Conservation (phyloP, 805 yeast species). For the Vanderwaltozyma verrucispora region DNA sequence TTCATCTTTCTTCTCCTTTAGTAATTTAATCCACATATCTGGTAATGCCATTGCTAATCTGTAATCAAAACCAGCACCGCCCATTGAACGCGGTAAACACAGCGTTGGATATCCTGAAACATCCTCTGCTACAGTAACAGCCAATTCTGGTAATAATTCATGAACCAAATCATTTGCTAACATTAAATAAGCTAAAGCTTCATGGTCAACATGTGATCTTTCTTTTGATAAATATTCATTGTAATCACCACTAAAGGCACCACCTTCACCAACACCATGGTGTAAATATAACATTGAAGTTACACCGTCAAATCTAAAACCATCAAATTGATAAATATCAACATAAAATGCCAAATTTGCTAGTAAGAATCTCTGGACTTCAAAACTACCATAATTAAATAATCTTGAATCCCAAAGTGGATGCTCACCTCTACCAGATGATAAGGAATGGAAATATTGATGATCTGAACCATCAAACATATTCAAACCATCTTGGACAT, state of each 20-base stretch:
- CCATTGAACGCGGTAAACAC: conserved; percentile 59
- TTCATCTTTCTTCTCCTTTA: conserved; percentile 77
- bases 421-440: conserved; percentile 79
- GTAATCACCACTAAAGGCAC: conserved; percentile 84
- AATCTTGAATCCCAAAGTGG: conserved; percentile 94
- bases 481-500: conserved; percentile 88
- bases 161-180: conserved; percentile 74
- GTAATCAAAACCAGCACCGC: conserved; percentile 93
- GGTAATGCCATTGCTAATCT: conserved; percentile 95
- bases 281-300: conserved; percentile 87
- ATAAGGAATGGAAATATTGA: conserved; percentile 73
- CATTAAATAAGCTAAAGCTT: conserved; percentile 80
- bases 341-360: conserved; percentile 77
- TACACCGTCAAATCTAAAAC: conserved; percentile 95
- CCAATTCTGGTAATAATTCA: conserved; percentile 40
- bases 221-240: conserved; percentile 71
- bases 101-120: conserved; percentile 96
- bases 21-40: conserved; percentile 95
- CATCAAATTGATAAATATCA: conserved; percentile 81
- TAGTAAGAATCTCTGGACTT: conserved; percentile 76
- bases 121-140: conserved; percentile 87
- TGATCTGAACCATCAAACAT: conserved; percentile 92
- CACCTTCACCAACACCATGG: conserved; percentile 81
- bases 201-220: conserved; percentile 68
- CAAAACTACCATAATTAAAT: conserved; percentile 86